A percentile compares a stretch with the other conserved stretches of the same genome.
phyloP scores from a whole-genome alignment of 2,329 filamentous ascomycete species.

The Biscogniauxia mediterranea region DNA sequence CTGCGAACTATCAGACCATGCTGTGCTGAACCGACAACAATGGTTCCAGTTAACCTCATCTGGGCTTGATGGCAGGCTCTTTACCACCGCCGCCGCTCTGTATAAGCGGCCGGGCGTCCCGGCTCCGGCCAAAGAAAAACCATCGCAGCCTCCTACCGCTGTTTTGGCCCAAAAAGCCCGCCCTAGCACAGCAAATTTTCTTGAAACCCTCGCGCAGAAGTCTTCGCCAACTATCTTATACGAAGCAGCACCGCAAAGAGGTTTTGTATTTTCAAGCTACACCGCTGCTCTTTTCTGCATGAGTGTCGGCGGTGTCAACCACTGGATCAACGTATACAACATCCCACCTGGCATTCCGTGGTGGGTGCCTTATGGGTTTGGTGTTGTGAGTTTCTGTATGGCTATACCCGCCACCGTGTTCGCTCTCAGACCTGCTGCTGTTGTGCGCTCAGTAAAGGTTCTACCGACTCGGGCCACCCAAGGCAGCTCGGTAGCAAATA shows the following conservation, averaged over 20 bases:
- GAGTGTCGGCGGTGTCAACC: constrained; percentile 49
- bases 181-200: constrained; percentile 42
- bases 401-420: constrained; percentile 59
- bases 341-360: constrained; percentile 49
- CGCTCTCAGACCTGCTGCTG: constrained; percentile 53
- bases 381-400: constrained; percentile 58
- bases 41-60: constrained; percentile 8
- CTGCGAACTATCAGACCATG: no score
- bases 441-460: constrained; percentile 58
- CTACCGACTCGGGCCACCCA: constrained; percentile 35
- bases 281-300: constrained; percentile 53
- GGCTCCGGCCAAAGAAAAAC: constrained; percentile 2
- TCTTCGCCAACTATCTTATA: constrained; percentile 60
- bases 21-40: constrained; percentile 1
- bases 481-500: constrained; percentile 10
- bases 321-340: constrained; percentile 47
- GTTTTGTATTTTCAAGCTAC: constrained; percentile 61
- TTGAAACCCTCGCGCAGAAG: constrained; percentile 55
- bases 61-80: constrained; percentile 10
- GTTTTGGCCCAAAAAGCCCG: constrained; percentile 10
- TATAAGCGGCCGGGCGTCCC: neutral
- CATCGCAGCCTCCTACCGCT: neutral
- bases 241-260: constrained; percentile 61
- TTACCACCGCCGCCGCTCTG: constrained; percentile 9
- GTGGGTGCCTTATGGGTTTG: constrained; percentile 59